Percentiles rank a stretch among this genome's conserved stretches.
Evolutionary conservation across 768 basidiomycete species (phyloP).

Genomic region (Russula vinacea): DNA sequence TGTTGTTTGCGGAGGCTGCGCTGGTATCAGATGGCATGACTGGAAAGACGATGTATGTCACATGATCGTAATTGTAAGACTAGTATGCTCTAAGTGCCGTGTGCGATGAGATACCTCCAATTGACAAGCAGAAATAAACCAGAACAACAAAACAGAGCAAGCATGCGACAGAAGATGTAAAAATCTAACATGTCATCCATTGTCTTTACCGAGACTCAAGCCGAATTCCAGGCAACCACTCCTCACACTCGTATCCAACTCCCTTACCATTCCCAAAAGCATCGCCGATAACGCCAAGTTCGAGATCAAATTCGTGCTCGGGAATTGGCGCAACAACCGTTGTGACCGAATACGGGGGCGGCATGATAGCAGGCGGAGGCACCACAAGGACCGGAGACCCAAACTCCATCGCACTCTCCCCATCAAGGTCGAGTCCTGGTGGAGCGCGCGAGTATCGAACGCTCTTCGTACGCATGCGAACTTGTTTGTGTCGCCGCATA

Average conservation of each 20-base stretch:
- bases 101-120: conserved; percentile 16
- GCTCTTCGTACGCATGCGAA: conserved; percentile 33
- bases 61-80: conserved; percentile 7
- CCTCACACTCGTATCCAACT: conserved; percentile 23
- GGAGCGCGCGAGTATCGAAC: conserved; percentile 28
- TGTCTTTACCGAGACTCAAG: conserved; percentile 17
- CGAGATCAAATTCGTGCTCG: conserved; percentile 32
- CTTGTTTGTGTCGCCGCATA: conserved; percentile 19
- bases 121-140: conserved; percentile 2
- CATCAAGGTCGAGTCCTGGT: conserved; percentile 15
- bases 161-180: conserved; percentile 10
- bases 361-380: conserved; percentile 25
- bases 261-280: conserved; percentile 11
- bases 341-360: conserved; percentile 25
- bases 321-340: conserved; percentile 26
- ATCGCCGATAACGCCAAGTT: conserved; percentile 30
- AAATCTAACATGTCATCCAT: not conserved
- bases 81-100: conserved; percentile 17
- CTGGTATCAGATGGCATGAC: not conserved
- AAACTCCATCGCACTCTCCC: conserved; percentile 9
- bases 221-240: conserved; percentile 29
- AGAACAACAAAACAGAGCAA: conserved; percentile 10
- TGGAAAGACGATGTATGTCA: not conserved
- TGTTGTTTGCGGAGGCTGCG: conserved; percentile 35
- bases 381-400: conserved; percentile 25